These are phyloP conservation scores for Heracleum sosnowskyi DNA, from an alignment of 129 eudicot species.

Conservation along the genomic window DNA sequence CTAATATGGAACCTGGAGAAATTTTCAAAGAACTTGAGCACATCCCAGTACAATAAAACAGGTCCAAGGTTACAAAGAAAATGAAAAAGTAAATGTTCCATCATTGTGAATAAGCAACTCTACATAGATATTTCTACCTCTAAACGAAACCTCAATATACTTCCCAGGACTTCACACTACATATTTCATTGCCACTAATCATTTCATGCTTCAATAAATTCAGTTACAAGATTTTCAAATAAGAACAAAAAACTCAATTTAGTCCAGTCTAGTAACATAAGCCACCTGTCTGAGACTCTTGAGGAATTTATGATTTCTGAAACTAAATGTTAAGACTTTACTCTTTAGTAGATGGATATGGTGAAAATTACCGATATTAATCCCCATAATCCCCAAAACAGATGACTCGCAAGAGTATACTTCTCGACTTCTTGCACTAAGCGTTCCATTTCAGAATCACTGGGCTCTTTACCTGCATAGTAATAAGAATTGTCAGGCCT, in stretches of 20 bases:
- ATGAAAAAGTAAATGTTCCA: too few relatives aligned
- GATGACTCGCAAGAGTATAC: constrained; percentile 84
- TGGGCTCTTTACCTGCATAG: constrained; percentile 50
- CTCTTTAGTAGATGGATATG: neutral
- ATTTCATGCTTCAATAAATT: neutral
- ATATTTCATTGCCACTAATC: neutral
- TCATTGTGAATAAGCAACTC: neutral
- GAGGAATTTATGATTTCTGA: too few relatives aligned
- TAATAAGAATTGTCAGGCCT: constrained; percentile 6
- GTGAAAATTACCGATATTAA: constrained; percentile 67
- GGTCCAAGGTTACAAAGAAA: too few relatives aligned
- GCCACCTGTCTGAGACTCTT: too few relatives aligned
- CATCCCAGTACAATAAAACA: too few relatives aligned
- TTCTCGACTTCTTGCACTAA: constrained; percentile 57
- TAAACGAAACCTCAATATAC: neutral
- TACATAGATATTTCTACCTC: neutral
- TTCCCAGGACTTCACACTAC: neutral
- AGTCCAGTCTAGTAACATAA: neutral
- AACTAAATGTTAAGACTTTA: neutral
- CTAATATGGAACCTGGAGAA: too few relatives aligned
- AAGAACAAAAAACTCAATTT: neutral
- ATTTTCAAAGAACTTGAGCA: too few relatives aligned
- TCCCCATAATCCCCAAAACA: constrained; percentile 98
- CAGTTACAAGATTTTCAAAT: neutral
- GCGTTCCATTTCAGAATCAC: constrained; percentile 40